These are phyloP conservation scores for Ogataea ganodermae DNA, from an alignment of 805 yeast species.

Conservation along the genomic window DNA sequence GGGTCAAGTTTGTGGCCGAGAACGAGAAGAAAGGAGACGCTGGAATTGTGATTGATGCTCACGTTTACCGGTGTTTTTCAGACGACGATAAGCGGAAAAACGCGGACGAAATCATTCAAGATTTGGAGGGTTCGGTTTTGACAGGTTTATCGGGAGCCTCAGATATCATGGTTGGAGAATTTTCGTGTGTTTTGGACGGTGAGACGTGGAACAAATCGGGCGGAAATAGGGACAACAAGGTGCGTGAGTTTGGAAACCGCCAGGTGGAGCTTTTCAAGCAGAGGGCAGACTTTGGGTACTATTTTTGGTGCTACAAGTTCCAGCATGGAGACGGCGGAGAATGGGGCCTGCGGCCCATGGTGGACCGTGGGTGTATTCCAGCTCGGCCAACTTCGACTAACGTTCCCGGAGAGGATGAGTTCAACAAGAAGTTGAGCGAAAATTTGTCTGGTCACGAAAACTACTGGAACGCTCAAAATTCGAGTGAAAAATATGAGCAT, in stretches of 20 bases:
- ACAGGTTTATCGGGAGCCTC: constrained; percentile 46
- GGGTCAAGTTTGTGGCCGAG: constrained; percentile 64
- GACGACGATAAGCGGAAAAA: constrained; percentile 67
- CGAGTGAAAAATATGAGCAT: constrained; percentile 69
- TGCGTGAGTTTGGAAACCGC: constrained; percentile 59
- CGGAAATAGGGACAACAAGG: constrained; percentile 52
- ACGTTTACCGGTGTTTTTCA: constrained; percentile 83
- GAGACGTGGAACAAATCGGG: constrained; percentile 62
- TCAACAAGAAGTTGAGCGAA: constrained; percentile 41
- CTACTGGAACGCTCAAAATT: constrained; percentile 68
- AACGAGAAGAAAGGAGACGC: constrained; percentile 41
- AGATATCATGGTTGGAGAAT: constrained; percentile 87
- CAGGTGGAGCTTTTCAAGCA: constrained; percentile 50
- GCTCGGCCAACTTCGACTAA: constrained; percentile 24
- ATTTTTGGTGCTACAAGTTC: constrained; percentile 91
- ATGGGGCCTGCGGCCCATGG: constrained; percentile 89
- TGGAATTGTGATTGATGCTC: constrained; percentile 80
- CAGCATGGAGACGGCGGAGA: constrained; percentile 92
- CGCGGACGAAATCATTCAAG: constrained; percentile 63
- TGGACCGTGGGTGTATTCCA: constrained; percentile 59
- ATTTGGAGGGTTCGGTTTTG: constrained; percentile 51
- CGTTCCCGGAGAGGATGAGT: constrained; percentile 43
- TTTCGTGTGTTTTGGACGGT: constrained; percentile 82
- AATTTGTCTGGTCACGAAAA: constrained; percentile 50
- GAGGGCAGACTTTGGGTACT: constrained; percentile 69